Percentiles rank a stretch among this genome's conserved stretches.
Evolutionary conservation across 176 grass and related monocot genomes (phyloP).

Genomic region (Bonia amplexicaulis): DNA sequence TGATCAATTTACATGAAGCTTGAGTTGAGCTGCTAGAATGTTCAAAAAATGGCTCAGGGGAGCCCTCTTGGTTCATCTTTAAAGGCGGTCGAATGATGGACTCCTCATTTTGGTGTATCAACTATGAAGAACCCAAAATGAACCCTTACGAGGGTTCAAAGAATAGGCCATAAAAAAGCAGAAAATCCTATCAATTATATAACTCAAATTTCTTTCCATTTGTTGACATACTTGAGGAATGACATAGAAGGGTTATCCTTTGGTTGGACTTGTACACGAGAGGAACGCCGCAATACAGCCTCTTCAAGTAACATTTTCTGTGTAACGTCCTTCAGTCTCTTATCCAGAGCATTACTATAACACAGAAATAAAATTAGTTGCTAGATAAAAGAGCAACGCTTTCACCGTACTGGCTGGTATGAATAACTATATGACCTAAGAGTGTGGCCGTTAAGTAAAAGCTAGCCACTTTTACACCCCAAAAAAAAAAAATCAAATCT

Average conservation of each 20-base stretch:
- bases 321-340: conserved; percentile 53
- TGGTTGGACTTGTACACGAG: conserved; percentile 64
- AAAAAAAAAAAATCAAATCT: background rate
- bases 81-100: background rate
- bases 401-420: background rate
- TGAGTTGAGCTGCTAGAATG: background rate
- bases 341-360: conserved; percentile 64
- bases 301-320: conserved; percentile 57
- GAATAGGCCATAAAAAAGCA: background rate
- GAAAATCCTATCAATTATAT: background rate
- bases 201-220: conserved; percentile 52
- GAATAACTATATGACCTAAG: background rate
- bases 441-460: background rate
- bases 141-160: background rate
- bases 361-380: background rate
- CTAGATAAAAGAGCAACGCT: background rate
- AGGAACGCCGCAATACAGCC: conserved; percentile 60
- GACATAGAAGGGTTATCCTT: conserved; percentile 56
- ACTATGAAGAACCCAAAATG: background rate
- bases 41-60: background rate
- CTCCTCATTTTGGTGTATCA: background rate
- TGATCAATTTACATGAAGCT: background rate
- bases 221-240: conserved; percentile 83
- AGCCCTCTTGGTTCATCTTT: background rate
- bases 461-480: background rate